Base-by-base conservation (phyloP, 176 grass and related monocot genomes). In the Elaeis guineensis region DNA sequence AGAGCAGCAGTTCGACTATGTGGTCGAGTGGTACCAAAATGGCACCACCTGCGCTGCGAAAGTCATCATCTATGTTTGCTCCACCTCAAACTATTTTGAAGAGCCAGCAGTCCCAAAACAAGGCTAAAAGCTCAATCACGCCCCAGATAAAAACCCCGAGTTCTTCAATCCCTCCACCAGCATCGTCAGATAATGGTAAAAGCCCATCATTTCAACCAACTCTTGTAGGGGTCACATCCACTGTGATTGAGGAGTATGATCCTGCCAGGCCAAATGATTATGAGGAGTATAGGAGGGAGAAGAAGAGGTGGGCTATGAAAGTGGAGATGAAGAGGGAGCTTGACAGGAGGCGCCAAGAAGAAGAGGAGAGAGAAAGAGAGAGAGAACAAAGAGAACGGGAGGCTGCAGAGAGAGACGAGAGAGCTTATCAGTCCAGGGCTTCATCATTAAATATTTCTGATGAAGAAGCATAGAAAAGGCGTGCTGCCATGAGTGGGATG, bases 1-100 rank as follows among this genome's bases (percentile, higher is more conserved):
- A 85, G 68, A 81, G 77, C 56, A 54, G 66, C 18, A 87, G 80
- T 63, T 84, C 87, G 7, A 62, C 86, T 55, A 76, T 85, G 17
- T 98, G 87, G 93, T 98, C 93, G 16, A 96, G 92, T 82, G 85
- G 85, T 63, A 74, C 79, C 78, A 95, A 95, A 73, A 95, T 90
- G 86, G 91, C 91, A 18, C 86, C 91, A 0, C 83, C 87, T 9
- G 86, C 87, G 6, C 78, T 92, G 77, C 87, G 93, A 20, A 98
- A 98, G 69, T 81, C 84, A n/a, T 61, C 84, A 16, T 21, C 93
- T 1, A 54, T 89, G 48, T 62, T 98, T 63, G 76, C 84, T 1
- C 73, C 93, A 9, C 87, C 93, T 16, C 74, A 78, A 9, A 85
- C 93, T 19, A 24, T 96, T 58, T 65, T 98, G 63, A 75, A 77